Base-by-base conservation (phyloP, 106 monocot genomes). In the Acorus calamus region DNA sequence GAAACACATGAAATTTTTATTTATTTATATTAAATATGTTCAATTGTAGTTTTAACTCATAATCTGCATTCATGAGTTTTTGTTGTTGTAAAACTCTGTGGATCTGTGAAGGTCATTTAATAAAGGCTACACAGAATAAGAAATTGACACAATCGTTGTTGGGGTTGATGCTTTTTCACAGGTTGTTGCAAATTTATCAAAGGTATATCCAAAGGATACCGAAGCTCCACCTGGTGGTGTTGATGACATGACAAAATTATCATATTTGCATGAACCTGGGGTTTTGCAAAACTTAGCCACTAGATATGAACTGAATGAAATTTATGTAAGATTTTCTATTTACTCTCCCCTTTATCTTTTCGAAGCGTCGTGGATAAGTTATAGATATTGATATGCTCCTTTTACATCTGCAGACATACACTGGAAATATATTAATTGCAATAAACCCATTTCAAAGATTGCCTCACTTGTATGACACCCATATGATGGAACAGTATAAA, bases 211-310 rank as follows among this genome's bases (percentile, higher is more conserved):
- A 11, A 76, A 86, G 62, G 91, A 91, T 59, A 79, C 74, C 64
- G 91, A 91, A 84, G 86, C 83, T 49, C 78, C 91, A 51, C 73
- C 80, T 61, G 72, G 80, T 11, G 91, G 91, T 66, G 80, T 91
- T 4, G 91, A 91, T 71, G 91, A 91, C 64, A 91, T 91, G 86
- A 86, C 91, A 60, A 86, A 79, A 62, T 67, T 86, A 50, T 78
- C 91, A 67, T 91, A 90, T 70, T 80, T 90, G 66, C 90, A 90
- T 66, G 83, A 90, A 71, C 90, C 90, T 61, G 86, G 86, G 55
- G 90, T 90, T 73, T 65, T 90, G 61, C 79, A 90, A 54, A 90
- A 90, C 61, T 46, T 89, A 54, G 59, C 71, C 5, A 47, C 82
- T 5, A 77, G 89, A 77, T 89, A 85, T 63, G 82, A 79, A 44